phyloP scores from a whole-genome alignment of 2,329 filamentous ascomycete genomes.

The Neophaeococcomyces mojaviensis region DNA sequence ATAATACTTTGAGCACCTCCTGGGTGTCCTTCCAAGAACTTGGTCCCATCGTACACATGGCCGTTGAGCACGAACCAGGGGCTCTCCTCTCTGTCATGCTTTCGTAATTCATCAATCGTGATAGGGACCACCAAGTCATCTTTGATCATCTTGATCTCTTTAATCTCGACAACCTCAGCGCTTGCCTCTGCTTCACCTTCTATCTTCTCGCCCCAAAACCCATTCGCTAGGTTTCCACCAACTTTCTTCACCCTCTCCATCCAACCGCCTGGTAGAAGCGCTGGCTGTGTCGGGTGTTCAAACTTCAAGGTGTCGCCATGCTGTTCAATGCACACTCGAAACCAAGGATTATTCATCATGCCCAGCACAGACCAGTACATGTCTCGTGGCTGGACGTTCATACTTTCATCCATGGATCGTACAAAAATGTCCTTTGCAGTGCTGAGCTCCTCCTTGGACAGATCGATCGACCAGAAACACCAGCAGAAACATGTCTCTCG shows the following conservation, averaged over 20 bases:
- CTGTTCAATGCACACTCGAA: slow-evolving; percentile 66
- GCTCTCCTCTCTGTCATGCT: slow-evolving; percentile 55
- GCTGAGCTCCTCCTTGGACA: slow-evolving; percentile 56
- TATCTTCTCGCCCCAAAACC: slow-evolving; percentile 72
- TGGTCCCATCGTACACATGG: slow-evolving; percentile 80
- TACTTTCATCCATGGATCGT: slow-evolving; percentile 80
- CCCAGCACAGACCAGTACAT: slow-evolving; percentile 95
- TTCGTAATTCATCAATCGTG: slow-evolving; percentile 61
- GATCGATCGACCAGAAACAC: slow-evolving; percentile 79
- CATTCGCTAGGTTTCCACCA: slow-evolving; percentile 72
- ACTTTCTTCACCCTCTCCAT: slow-evolving; percentile 84
- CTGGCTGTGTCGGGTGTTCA: slow-evolving; percentile 81
- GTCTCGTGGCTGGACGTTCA: slow-evolving; percentile 79
- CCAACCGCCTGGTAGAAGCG: slow-evolving; percentile 73
- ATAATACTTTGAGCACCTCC: slow-evolving; percentile 80
- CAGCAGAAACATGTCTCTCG: slow-evolving; percentile 79
- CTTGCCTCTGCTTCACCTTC: slow-evolving; percentile 44
- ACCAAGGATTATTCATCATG: slow-evolving; percentile 99
- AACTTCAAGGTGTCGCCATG: slow-evolving; percentile 62
- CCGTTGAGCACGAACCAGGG: slow-evolving; percentile 88
- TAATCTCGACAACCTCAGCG: slow-evolving; percentile 42
- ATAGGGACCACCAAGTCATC: slow-evolving; percentile 57
- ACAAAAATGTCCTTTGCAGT: slow-evolving; percentile 67
- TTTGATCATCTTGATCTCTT: slow-evolving; percentile 72
- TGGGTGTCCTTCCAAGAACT: slow-evolving; percentile 73